A percentile compares a stretch with the other conserved stretches of the same genome.
Evolutionary conservation across 306 rosid species (phyloP).

Genomic region (Pterocarpus macrocarpus): DNA sequence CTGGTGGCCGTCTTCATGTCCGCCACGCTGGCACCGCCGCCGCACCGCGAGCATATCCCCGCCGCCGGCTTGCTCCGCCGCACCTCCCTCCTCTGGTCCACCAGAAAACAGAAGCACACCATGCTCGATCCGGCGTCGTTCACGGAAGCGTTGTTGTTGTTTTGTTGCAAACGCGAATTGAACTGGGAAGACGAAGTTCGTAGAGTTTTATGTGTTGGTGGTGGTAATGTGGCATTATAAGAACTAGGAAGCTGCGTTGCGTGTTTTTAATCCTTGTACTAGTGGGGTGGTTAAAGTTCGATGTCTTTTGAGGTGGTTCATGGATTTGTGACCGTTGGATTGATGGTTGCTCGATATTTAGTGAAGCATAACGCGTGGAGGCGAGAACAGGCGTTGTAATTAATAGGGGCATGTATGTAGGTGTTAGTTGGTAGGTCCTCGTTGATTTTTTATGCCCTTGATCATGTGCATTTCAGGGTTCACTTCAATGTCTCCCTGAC

Average conservation of each 20-base stretch:
- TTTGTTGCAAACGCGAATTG: no score
- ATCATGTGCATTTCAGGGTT: neutral
- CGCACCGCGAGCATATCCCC: constrained; percentile 85
- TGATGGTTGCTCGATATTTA: neutral
- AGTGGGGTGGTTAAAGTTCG: no score
- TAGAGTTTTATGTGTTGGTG: no score
- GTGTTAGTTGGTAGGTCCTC: constrained; percentile 38
- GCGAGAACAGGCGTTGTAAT: neutral
- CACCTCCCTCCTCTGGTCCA: constrained; percentile 75
- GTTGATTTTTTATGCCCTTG: neutral
- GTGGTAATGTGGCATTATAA: no score
- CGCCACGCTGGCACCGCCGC: constrained; percentile 92
- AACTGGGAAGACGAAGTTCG: no score
- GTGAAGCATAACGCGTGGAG: neutral
- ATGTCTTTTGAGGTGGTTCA: no score
- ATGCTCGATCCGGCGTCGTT: constrained; percentile 31
- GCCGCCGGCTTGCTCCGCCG: constrained; percentile 88
- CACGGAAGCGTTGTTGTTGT: no score
- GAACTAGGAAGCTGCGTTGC: no score
- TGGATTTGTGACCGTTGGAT: constrained; percentile 19
- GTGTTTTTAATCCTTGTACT: no score
- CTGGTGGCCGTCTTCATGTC: constrained; percentile 87
- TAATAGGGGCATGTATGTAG: constrained; percentile 8
- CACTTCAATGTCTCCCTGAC: neutral
- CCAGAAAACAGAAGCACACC: constrained; percentile 87